phyloP scores from a whole-genome alignment of 352 stramenopile genomes.

The Phytopythium delawarense region DNA sequence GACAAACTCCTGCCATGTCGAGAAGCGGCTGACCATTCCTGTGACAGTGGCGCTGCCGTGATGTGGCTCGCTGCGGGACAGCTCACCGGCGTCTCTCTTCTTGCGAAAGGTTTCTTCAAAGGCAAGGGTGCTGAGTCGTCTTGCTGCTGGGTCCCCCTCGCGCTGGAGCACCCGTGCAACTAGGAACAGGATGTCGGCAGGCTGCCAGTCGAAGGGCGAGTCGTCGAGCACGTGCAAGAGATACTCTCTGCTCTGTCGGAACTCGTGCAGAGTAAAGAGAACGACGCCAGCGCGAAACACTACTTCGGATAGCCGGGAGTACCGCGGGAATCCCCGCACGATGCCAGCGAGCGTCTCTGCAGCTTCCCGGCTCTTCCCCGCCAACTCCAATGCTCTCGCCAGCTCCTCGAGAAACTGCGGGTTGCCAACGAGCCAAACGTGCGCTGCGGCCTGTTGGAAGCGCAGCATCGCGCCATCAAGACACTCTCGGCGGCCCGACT shows the following conservation, averaged over 20 bases:
- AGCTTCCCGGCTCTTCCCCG: slow-evolving; percentile 33
- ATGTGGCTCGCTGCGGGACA: background rate
- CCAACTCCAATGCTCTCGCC: slow-evolving; percentile 38
- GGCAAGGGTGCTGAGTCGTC: slow-evolving; percentile 43
- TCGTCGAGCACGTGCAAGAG: slow-evolving; percentile 56
- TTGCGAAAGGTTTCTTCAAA: slow-evolving; percentile 71
- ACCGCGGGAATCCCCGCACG: slow-evolving; percentile 58
- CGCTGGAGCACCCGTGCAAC: slow-evolving; percentile 53
- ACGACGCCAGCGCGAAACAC: slow-evolving; percentile 69
- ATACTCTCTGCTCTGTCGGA: slow-evolving; percentile 64
- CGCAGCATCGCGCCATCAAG: slow-evolving; percentile 43
- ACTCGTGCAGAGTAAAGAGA: slow-evolving; percentile 54
- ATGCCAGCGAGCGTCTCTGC: slow-evolving; percentile 53
- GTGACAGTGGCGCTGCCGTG: slow-evolving; percentile 8
- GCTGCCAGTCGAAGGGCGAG: slow-evolving; percentile 40
- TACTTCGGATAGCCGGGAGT: slow-evolving; percentile 37
- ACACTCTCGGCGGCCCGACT: slow-evolving; percentile 19
- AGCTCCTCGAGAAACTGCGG: slow-evolving; percentile 62
- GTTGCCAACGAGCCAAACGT: slow-evolving; percentile 42
- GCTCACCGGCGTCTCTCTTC: slow-evolving; percentile 11
- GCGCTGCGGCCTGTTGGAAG: slow-evolving; percentile 39
- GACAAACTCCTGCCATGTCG: slow-evolving; percentile 62
- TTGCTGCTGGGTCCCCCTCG: slow-evolving; percentile 35
- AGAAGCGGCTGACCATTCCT: slow-evolving; percentile 18
- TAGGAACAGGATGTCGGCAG: slow-evolving; percentile 56